Evolutionary conservation across 169 alveolate species (phyloP), one percentile per base, ranked within the genome.

Genomic region (Plasmodium berghei): DNA sequence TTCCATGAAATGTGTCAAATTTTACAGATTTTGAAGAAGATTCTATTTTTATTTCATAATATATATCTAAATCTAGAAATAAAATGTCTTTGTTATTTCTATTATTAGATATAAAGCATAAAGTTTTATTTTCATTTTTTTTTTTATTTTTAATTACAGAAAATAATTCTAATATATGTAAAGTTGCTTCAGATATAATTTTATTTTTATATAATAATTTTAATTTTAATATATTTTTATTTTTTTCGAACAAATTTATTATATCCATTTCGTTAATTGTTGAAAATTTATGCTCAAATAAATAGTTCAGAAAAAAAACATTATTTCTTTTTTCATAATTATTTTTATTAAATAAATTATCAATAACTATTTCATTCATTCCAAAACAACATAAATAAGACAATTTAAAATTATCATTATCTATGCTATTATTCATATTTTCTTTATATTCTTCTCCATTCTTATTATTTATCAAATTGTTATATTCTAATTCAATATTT

Each of bases 1-100:
- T 28, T 9, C 63, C 42, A 56, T 83, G 61, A 18, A 49, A 45
- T 9, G 86, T 83, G 9, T 67, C 73, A 58, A 83, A 83, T 9
- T 67, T 42, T 34, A 85, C 73, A 0, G 45, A 22, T 12, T 28
- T 24, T 2, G 90, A 67, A 45, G 18, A 26, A 9, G 58, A 40
- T 83, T 34, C 8, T 2, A 67, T 54, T 52, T 58, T 58, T 45
- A 66, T n/a, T 14, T 83, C 26, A 83, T 83, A 83, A 42, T 67
- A 67, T n/a, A 83, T 62, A 18, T 83, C 80, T 24, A 83, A 45
- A 83, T 83, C 90, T 83, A 83, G 55, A 83, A 83, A 83, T 48
- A 83, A 14, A 14, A 83, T 56, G 10, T 83, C 71, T 26, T 40
- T 83, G 54, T 70, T 14, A 20, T 16, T 28, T 16, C 52, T n/a